Conservation (phyloP, 2,329 filamentous ascomycete genomes). For the Xenoacremonium recifei region DNA sequence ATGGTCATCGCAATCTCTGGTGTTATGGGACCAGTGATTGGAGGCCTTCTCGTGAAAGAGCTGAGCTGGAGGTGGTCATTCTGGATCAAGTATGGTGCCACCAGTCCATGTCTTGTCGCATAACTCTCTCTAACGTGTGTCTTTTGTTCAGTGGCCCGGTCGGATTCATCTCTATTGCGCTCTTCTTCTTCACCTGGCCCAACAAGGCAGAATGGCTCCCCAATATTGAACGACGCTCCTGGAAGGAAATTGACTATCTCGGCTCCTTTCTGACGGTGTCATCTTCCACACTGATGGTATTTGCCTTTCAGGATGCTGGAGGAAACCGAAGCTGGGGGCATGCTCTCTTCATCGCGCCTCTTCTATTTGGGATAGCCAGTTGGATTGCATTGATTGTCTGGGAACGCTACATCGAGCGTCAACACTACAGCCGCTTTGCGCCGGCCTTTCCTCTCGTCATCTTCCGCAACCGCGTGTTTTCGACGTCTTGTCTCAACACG, state of each 20-base stretch:
- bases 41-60: slow-evolving; percentile 49
- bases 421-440: slow-evolving; percentile 26
- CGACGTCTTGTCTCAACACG: slow-evolving; percentile 41
- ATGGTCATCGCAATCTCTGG: slow-evolving; percentile 47
- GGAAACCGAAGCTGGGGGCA: slow-evolving; percentile 41
- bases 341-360: slow-evolving; percentile 31
- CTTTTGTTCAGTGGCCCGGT: slow-evolving; percentile 52
- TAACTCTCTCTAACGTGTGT: too few species aligned
- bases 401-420: slow-evolving; percentile 24
- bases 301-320: slow-evolving; percentile 55
- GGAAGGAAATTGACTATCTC: slow-evolving; percentile 51
- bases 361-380: slow-evolving; percentile 26
- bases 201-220: slow-evolving; percentile 42
- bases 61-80: slow-evolving; percentile 55
- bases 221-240: slow-evolving; percentile 36
- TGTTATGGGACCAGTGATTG: slow-evolving; percentile 51
- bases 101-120: not conserved
- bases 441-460: slow-evolving; percentile 48
- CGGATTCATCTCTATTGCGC: slow-evolving; percentile 41
- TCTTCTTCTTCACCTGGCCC: slow-evolving; percentile 54
- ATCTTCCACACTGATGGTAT: slow-evolving; percentile 54
- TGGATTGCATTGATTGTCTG: slow-evolving; percentile 29
- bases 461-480: slow-evolving; percentile 46
- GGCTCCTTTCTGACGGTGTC: slow-evolving; percentile 54
- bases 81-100: slow-evolving; percentile 53